These are phyloP conservation scores for Cyberlindnera galapagoensis DNA, from an alignment of 805 yeast genomes.

Conservation along the genomic window DNA sequence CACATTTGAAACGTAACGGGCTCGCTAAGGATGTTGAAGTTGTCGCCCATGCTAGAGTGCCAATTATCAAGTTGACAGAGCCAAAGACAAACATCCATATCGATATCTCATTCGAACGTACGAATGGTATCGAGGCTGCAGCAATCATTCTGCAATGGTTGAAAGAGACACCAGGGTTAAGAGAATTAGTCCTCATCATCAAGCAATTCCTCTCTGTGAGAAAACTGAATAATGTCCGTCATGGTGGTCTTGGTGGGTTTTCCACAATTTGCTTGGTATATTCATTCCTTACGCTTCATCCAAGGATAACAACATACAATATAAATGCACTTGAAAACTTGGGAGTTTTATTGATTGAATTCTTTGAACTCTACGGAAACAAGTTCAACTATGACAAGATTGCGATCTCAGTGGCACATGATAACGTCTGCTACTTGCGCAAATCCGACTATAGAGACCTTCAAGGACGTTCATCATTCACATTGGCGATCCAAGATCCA, in stretches of 20 bases:
- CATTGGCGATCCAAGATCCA: constrained; percentile 84
- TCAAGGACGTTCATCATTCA: constrained; percentile 49
- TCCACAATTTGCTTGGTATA: constrained; percentile 84
- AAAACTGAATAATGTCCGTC: constrained; percentile 76
- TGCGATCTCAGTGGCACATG: constrained; percentile 56
- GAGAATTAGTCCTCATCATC: constrained; percentile 75
- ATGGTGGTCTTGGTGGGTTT: constrained; percentile 94
- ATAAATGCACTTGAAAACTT: constrained; percentile 67
- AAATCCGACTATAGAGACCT: constrained; percentile 50
- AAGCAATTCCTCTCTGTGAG: constrained; percentile 82
- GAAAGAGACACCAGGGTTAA: constrained; percentile 62
- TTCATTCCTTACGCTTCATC: constrained; percentile 74
- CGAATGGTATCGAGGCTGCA: constrained; percentile 80
- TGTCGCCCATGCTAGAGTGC: constrained; percentile 86
- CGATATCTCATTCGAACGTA: constrained; percentile 85
- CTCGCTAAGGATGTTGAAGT: constrained; percentile 75
- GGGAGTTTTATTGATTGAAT: constrained; percentile 83
- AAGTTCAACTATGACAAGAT: constrained; percentile 81
- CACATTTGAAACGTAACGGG: constrained; percentile 52
- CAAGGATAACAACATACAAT: constrained; percentile 59
- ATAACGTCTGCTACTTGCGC: constrained; percentile 50
- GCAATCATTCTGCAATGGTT: constrained; percentile 72
- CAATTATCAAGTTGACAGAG: constrained; percentile 88
- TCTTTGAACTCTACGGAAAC: constrained; percentile 87
- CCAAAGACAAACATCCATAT: constrained; percentile 63